A percentile compares a stretch with the other conserved stretches of the same genome.
phyloP scores from a whole-genome alignment of 176 grass and related monocot genomes.

The Calamus simplicifolius region DNA sequence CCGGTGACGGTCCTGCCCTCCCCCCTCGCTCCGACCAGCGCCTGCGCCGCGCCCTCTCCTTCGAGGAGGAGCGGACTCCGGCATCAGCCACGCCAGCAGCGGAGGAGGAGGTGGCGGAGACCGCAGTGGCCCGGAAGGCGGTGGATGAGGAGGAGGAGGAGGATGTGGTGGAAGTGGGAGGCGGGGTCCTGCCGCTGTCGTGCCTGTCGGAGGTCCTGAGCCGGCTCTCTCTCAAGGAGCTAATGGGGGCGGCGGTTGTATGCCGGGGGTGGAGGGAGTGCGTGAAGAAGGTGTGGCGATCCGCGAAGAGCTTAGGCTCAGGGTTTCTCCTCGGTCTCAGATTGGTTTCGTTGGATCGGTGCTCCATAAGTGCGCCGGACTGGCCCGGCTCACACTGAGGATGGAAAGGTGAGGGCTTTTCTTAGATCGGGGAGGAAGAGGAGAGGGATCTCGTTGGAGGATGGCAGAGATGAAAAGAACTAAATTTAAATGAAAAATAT shows the following conservation, averaged over 20 bases:
- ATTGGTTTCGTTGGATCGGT: conserved; percentile 47
- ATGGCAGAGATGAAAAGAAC: too few species aligned
- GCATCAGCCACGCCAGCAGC: conserved; percentile 15
- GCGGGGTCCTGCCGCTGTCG: conserved; percentile 20
- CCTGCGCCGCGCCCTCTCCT: conserved; percentile 58
- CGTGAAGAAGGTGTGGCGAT: conserved; percentile 44
- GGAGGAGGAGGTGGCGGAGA: conserved; percentile 13
- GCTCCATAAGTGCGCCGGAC: conserved; percentile 36
- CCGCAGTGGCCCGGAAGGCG: conserved; percentile 19
- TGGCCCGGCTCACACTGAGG: conserved; percentile 39
- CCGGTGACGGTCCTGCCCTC: not conserved
- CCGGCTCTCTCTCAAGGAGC: conserved; percentile 33
- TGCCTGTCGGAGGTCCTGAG: conserved; percentile 48
- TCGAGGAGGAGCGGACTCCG: conserved; percentile 32
- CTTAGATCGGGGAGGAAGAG: too few species aligned
- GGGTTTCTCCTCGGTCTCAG: conserved; percentile 21
- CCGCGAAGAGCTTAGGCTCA: conserved; percentile 52
- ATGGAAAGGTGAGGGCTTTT: conserved; percentile 66
- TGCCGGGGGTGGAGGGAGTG: conserved; percentile 63
- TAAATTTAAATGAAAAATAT: too few species aligned
- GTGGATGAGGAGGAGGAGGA: not conserved
- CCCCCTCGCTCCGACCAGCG: conserved; percentile 10
- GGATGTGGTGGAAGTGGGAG: not conserved
- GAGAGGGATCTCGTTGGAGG: too few species aligned
- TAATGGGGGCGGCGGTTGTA: conserved; percentile 39